Evolutionary conservation across 371 early-diverging fungal species (phyloP).

Genomic region (Mucor irregularis): DNA sequence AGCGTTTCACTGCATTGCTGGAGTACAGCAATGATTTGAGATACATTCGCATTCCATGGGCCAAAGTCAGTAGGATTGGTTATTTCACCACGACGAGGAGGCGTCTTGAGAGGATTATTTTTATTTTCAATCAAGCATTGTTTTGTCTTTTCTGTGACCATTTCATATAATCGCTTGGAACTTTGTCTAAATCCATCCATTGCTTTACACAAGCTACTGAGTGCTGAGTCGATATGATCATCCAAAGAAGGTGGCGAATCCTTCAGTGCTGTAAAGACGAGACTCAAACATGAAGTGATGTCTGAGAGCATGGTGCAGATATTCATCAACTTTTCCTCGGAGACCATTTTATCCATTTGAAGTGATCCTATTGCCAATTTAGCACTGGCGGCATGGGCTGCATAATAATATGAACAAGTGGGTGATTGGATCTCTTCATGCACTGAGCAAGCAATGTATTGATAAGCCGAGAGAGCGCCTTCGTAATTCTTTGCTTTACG

Average conservation of each 20-base stretch:
- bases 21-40: slow-evolving; percentile 9
- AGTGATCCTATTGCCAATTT: slow-evolving; percentile 31
- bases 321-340: slow-evolving; percentile 18
- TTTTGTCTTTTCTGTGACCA: slow-evolving; percentile 13
- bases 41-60: slow-evolving; percentile 11
- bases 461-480: slow-evolving; percentile 31
- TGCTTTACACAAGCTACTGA: slow-evolving; percentile 28
- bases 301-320: slow-evolving; percentile 26
- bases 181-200: slow-evolving; percentile 27
- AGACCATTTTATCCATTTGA: slow-evolving; percentile 32
- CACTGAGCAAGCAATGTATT: slow-evolving; percentile 29
- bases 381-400: slow-evolving; percentile 32
- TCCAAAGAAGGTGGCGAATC: neutral
- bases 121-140: neutral
- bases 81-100: slow-evolving; percentile 18
- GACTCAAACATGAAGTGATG: slow-evolving; percentile 12
- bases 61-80: slow-evolving; percentile 14
- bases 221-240: slow-evolving; percentile 21
- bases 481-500: slow-evolving; percentile 35
- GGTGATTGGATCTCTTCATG: slow-evolving; percentile 5
- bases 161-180: slow-evolving; percentile 17
- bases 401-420: slow-evolving; percentile 28
- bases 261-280: neutral
- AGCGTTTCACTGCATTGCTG: slow-evolving; percentile 20
- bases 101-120: slow-evolving; percentile 24